Evolutionary conservation across 73 alveolate genomes (phyloP).

Genomic region (Tetrahymena borealis): DNA sequence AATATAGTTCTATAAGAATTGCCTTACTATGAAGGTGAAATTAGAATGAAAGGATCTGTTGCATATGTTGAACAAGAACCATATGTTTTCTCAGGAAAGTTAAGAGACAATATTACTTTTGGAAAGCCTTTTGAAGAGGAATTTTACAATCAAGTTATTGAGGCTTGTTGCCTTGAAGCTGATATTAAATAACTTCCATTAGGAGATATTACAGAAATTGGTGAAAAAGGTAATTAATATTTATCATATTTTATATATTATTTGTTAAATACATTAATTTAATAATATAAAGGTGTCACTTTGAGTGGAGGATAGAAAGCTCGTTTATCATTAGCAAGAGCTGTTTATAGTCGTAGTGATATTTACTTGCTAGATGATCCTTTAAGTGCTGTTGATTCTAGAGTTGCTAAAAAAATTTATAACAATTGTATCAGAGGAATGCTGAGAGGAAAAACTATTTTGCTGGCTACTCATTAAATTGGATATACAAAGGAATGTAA

Average conservation of each 20-base stretch:
- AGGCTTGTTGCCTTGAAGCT: constrained; percentile 31
- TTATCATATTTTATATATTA: no score
- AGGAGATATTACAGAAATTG: constrained; percentile 65
- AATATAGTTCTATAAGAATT: constrained; percentile 16
- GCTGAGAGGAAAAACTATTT: no score
- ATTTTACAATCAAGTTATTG: constrained; percentile 31
- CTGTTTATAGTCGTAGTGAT: constrained; percentile 81
- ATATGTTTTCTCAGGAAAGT: constrained; percentile 37
- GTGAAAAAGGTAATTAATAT: constrained; percentile 47
- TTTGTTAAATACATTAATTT: background rate
- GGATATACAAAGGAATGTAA: no score
- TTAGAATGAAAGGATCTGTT: background rate
- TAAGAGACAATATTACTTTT: constrained; percentile 50
- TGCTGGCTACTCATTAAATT: no score
- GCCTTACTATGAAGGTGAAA: constrained; percentile 13
- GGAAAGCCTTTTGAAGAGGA: constrained; percentile 50
- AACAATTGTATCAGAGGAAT: no score
- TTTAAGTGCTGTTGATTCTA: constrained; percentile 76
- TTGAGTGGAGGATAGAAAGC: constrained; percentile 95
- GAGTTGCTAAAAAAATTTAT: no score
- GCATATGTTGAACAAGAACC: constrained; percentile 50
- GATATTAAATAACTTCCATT: constrained; percentile 42
- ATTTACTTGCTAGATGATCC: constrained; percentile 82
- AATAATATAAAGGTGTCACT: constrained; percentile 54
- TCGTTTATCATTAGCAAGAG: constrained; percentile 91